Evolutionary conservation across 768 basidiomycete species (phyloP).

Genomic region (Xerocomellus amylosporus): DNA sequence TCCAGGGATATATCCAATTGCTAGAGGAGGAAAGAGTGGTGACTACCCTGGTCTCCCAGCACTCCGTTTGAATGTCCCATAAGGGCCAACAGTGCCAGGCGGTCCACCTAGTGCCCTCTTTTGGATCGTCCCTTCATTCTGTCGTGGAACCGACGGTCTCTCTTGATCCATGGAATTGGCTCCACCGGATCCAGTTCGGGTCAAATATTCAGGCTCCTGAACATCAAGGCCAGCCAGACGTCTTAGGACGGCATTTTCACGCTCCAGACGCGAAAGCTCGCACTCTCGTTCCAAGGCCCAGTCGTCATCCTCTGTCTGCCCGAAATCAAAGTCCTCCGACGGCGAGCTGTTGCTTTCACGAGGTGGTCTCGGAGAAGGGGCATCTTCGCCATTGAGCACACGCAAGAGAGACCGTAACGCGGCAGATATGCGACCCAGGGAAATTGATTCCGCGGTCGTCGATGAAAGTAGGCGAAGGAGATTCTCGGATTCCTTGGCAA

Average conservation of each 20-base stretch:
- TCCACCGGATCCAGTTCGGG: not conserved
- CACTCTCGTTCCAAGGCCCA: conserved; percentile 86
- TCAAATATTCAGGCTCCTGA: conserved; percentile 16
- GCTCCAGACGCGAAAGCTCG: conserved; percentile 82
- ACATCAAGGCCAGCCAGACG: conserved; percentile 59
- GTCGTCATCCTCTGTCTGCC: conserved; percentile 52
- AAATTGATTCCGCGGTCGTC: conserved; percentile 64
- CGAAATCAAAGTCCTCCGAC: conserved; percentile 21
- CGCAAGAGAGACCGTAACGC: conserved; percentile 70
- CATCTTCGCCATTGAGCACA: conserved; percentile 64
- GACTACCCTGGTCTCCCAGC: conserved; percentile 15
- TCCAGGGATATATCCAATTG: not conserved
- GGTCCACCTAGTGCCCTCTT: conserved; percentile 34
- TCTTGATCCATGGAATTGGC: conserved; percentile 12
- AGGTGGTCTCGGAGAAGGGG: conserved; percentile 5
- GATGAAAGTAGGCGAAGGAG: conserved; percentile 54
- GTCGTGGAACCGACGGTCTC: conserved; percentile 12
- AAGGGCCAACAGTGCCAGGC: conserved; percentile 40
- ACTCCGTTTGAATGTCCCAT: conserved; percentile 42
- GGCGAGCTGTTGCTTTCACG: conserved; percentile 1
- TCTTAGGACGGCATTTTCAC: conserved; percentile 81
- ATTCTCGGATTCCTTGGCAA: conserved; percentile 68
- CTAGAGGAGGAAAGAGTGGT: too few relatives aligned
- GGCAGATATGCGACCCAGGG: conserved; percentile 67
- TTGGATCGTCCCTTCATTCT: conserved; percentile 12